Evolutionary conservation across 2,329 filamentous ascomycete genomes (phyloP), one percentile per base, ranked within the genome.

Genomic region (Chaetothyriales sp.): DNA sequence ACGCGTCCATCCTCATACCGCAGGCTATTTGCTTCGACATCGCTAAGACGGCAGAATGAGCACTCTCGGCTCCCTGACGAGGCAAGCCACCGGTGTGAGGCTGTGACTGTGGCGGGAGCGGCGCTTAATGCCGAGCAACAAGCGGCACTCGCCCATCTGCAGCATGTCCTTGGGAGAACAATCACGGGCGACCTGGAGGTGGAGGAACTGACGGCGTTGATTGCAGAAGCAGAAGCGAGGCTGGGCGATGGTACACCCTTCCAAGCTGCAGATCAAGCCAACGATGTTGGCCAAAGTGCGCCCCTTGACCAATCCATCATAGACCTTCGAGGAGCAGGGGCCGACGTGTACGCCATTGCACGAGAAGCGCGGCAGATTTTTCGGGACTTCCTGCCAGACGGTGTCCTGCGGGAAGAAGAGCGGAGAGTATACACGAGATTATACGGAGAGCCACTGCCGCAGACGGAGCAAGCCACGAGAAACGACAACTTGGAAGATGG

Each of bases 401-500:
- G 77, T 33, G 80, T 86, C 60, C 67, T 95, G 49, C 81, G 74
- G 33, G 73, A 76, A 1, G 77, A 84, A 50, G 89, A 95, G 65
- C 82, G 84, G 61, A 72, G 70, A 47, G 70, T 94, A 0, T 95
- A 94, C 66, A 81, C 85, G 63, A 76, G 88, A 57, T 70, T 94
- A 15, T 95, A 92, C 65, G 90, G 89, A 1, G 74, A 82, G 33
- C 87, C 89, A 1, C 65, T 63, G 43, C 61, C 64, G 0, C 67
- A 55, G 52, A 15, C 33, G 9, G 33, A 5, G 33, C 33, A 40
- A 15, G 33, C 10, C 33, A 4, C 9, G 33, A 40, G 47, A 3
- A 45, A 55, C 7, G 46, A 55, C n/a, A 43, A 62, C 33, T 33
- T 60, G 5, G 47, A 49, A 20, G 53, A 52, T 37, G 37, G 47